Percentiles rank a stretch among this genome's conserved stretches.
Conservation (phyloP, 75 land plant species). For the Picea glauca region DNA sequence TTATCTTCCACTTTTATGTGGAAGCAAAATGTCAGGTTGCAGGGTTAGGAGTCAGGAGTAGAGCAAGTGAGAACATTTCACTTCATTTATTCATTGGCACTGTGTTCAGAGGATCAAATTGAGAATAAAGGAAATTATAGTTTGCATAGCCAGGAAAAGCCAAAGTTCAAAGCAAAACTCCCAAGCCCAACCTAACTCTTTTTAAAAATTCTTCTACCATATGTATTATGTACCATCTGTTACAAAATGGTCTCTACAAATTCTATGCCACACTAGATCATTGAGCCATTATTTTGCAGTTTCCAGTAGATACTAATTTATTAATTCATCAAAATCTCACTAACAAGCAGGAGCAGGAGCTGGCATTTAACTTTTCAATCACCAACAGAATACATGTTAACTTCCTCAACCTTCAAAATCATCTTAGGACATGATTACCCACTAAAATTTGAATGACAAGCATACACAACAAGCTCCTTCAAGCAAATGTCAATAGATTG, state of each 20-base stretch:
- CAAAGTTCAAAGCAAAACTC: background rate
- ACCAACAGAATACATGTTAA: too few relatives aligned
- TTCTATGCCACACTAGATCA: background rate
- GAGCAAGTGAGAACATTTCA: background rate
- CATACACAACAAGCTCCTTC: too few relatives aligned
- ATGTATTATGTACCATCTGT: background rate
- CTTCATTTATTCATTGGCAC: background rate
- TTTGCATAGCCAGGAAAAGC: background rate
- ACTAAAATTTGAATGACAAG: too few relatives aligned
- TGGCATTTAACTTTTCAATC: too few relatives aligned
- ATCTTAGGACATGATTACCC: too few relatives aligned
- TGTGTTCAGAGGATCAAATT: background rate
- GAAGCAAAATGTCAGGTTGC: background rate
- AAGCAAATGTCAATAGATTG: too few relatives aligned
- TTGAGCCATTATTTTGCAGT: background rate
- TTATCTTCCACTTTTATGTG: background rate
- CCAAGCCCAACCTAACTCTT: background rate
- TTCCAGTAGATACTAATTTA: too few relatives aligned
- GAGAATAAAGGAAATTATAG: background rate
- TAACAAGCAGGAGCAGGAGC: too few relatives aligned
- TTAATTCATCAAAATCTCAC: too few relatives aligned
- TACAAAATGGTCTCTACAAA: background rate
- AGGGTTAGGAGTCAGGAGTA: background rate
- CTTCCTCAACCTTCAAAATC: too few relatives aligned
- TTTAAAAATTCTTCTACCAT: too few relatives aligned